Evolutionary conservation across 2,329 filamentous ascomycete genomes (phyloP).

Genomic region (Akanthomyces muscarius): DNA sequence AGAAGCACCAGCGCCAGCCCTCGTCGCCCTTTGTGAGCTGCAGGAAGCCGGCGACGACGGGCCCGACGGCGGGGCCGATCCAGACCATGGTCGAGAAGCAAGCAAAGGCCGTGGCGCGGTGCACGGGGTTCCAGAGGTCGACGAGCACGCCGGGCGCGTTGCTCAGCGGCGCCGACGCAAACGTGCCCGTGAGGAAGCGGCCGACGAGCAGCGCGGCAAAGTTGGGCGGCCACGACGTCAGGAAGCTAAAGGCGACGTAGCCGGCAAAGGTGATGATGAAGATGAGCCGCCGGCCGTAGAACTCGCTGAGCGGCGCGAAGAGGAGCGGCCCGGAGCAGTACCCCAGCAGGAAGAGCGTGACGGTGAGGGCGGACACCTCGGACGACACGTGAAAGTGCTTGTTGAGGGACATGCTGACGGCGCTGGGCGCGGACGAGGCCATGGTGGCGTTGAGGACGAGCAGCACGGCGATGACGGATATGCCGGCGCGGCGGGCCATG

Average conservation of each 20-base stretch:
- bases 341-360: conserved; percentile 51
- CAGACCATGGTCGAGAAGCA: conserved; percentile 51
- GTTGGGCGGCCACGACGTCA: conserved; percentile 52
- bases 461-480: conserved; percentile 40
- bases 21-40: conserved; percentile 49
- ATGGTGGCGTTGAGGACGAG: conserved; percentile 54
- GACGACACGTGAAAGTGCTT: conserved; percentile 44
- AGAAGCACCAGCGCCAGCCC: conserved; percentile 52
- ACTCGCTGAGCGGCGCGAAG: conserved; percentile 55
- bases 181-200: conserved; percentile 52
- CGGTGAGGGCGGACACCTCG: conserved; percentile 45
- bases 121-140: conserved; percentile 49
- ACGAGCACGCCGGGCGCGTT: conserved; percentile 50
- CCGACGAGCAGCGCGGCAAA: conserved; percentile 50
- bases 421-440: conserved; percentile 29
- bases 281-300: conserved; percentile 52
- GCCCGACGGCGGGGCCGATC: conserved; percentile 50
- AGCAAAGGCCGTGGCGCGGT: conserved; percentile 52
- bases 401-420: conserved; percentile 32
- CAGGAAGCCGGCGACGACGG: conserved; percentile 54
- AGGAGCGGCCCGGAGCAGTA: conserved; percentile 57
- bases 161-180: conserved; percentile 47
- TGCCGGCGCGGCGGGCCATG: conserved; percentile 33
- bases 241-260: conserved; percentile 49
- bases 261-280: conserved; percentile 46